These are phyloP conservation scores for Gnaphalium uliginosum DNA, from an alignment of 129 eudicot species.

Conservation along the genomic window DNA sequence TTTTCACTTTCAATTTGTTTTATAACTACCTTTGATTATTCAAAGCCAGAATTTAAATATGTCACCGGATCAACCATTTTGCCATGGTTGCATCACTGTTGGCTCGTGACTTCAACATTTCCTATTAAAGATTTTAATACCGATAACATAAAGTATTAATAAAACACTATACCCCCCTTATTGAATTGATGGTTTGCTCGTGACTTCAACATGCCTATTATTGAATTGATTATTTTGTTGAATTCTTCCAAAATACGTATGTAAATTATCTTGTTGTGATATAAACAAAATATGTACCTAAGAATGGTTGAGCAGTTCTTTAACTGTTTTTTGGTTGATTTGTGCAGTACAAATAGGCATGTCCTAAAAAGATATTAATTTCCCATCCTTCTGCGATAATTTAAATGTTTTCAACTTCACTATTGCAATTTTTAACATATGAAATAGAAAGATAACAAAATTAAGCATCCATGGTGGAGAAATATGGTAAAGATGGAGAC, in stretches of 20 bases:
- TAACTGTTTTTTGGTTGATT: background rate
- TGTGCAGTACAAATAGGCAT: too few relatives aligned
- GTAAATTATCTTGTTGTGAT: too few relatives aligned
- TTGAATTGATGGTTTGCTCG: too few relatives aligned
- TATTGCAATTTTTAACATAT: background rate
- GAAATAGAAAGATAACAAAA: background rate
- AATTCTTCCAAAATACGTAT: too few relatives aligned
- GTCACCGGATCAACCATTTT: background rate
- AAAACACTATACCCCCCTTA: background rate
- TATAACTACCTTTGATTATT: background rate
- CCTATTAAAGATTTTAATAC: background rate
- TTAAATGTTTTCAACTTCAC: background rate
- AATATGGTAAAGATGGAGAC: background rate
- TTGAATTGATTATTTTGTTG: too few relatives aligned
- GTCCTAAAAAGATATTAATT: too few relatives aligned
- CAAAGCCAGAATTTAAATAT: too few relatives aligned
- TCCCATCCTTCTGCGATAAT: too few relatives aligned
- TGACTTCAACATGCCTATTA: too few relatives aligned
- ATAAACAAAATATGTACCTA: too few relatives aligned
- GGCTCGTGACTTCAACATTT: background rate
- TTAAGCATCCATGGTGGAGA: background rate
- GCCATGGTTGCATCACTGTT: background rate
- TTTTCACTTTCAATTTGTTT: background rate
- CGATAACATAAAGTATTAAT: background rate
- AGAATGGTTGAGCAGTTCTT: background rate